Evolutionary conservation across 2,329 filamentous ascomycete species (phyloP).

Genomic region (Neofusicoccum sp.): DNA sequence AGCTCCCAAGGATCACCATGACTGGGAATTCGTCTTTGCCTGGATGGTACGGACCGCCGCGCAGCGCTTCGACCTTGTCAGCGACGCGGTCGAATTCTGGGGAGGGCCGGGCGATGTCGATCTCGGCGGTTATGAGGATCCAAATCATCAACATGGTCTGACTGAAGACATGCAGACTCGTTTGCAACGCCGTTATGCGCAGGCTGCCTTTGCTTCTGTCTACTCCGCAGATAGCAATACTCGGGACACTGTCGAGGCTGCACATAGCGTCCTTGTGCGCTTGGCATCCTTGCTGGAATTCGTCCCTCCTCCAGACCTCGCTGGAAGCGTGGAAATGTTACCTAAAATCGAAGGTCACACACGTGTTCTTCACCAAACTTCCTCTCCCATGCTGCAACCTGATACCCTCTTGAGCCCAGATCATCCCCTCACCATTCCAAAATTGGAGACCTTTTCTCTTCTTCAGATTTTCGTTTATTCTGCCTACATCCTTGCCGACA

Average conservation of each 20-base stretch:
- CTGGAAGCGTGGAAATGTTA: conserved; percentile 40
- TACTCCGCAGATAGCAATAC: conserved; percentile 65
- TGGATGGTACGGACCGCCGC: conserved; percentile 65
- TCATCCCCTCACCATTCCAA: conserved; percentile 66
- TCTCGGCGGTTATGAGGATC: conserved; percentile 57
- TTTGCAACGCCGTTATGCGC: conserved; percentile 64
- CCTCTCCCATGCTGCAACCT: conserved; percentile 38
- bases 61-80: conserved; percentile 61
- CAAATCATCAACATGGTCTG: conserved; percentile 49
- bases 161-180: conserved; percentile 60
- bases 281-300: conserved; percentile 61
- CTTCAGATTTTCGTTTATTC: conserved; percentile 61
- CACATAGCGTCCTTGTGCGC: conserved; percentile 60
- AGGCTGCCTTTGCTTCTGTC: conserved; percentile 64
- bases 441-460: conserved; percentile 54
- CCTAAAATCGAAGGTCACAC: conserved; percentile 42
- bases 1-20: conserved; percentile 35
- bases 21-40: conserved; percentile 67
- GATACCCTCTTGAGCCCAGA: conserved; percentile 54
- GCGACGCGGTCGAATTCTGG: conserved; percentile 67
- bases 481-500: conserved; percentile 42
- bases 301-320: conserved; percentile 53
- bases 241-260: conserved; percentile 56
- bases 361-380: conserved; percentile 31
- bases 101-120: conserved; percentile 70